These are phyloP conservation scores for Cercospora zeina DNA, from an alignment of 2,329 filamentous ascomycete genomes.

Conservation along the genomic window DNA sequence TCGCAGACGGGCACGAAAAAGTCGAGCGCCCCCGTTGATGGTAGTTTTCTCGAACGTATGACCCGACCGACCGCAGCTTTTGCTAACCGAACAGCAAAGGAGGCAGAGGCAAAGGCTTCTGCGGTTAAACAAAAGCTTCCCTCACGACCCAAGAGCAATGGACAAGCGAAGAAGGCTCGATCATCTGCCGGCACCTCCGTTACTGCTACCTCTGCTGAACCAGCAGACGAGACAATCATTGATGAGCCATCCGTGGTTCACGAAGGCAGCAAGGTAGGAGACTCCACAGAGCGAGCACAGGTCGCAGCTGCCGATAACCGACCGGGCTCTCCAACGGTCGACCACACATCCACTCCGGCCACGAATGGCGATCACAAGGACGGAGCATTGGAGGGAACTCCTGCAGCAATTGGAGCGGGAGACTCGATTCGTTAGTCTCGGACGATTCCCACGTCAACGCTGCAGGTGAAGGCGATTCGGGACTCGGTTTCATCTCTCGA, in stretches of 20 bases:
- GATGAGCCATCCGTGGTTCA: slow-evolving; percentile 20
- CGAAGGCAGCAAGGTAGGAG: slow-evolving; percentile 13
- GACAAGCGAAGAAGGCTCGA: slow-evolving; percentile 20
- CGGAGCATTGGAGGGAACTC: slow-evolving; percentile 15
- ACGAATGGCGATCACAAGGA: slow-evolving; percentile 17
- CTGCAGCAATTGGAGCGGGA: slow-evolving; percentile 7
- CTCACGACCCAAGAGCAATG: slow-evolving; percentile 25
- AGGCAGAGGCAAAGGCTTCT: slow-evolving; percentile 48
- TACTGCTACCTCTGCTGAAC: too few species aligned
- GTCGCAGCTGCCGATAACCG: slow-evolving; percentile 7
- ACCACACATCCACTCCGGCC: neutral
- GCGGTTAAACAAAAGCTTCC: slow-evolving; percentile 30
- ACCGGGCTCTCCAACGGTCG: slow-evolving; percentile 7
- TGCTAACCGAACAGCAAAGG: slow-evolving; percentile 63
- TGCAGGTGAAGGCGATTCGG: slow-evolving; percentile 5
- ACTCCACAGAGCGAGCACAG: slow-evolving; percentile 5
- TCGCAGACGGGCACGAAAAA: slow-evolving; percentile 41
- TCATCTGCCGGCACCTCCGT: slow-evolving; percentile 11
- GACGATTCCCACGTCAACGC: slow-evolving; percentile 6
- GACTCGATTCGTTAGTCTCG: slow-evolving; percentile 20
- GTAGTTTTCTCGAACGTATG: slow-evolving; percentile 76
- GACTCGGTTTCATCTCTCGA: slow-evolving; percentile 14
- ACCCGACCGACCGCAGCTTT: slow-evolving; percentile 73
- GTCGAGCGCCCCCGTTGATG: slow-evolving; percentile 61
- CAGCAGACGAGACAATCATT: slow-evolving; percentile 11